These are phyloP conservation scores for Stagonosporopsis chrysanthemi DNA, from an alignment of 2,329 filamentous ascomycete species.

Conservation along the genomic window DNA sequence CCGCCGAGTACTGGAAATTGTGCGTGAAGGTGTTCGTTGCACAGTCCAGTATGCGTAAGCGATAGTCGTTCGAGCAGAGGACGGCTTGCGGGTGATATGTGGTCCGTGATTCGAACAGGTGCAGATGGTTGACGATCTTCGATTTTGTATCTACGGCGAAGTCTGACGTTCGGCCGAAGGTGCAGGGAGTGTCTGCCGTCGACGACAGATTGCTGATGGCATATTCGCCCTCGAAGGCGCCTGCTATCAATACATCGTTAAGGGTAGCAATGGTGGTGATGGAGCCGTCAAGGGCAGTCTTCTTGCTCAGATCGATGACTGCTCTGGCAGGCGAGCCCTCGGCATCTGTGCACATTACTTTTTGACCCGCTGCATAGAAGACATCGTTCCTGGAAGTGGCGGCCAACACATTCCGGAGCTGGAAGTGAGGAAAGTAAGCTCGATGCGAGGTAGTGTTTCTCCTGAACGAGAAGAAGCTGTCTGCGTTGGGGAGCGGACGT, in stretches of 20 bases:
- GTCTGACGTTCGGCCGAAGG: conserved; percentile 58
- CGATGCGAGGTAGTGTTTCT: conserved; percentile 59
- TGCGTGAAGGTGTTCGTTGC: conserved; percentile 65
- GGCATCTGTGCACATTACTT: conserved; percentile 60
- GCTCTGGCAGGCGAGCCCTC: conserved; percentile 52
- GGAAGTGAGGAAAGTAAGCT: conserved; percentile 64
- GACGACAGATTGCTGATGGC: conserved; percentile 56
- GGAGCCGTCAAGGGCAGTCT: conserved; percentile 49
- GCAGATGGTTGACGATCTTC: conserved; percentile 66
- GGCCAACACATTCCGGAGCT: conserved; percentile 65
- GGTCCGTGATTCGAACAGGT: conserved; percentile 58
- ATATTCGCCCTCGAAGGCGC: conserved; percentile 66
- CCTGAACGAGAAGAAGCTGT: conserved; percentile 58
- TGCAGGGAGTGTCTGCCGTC: conserved; percentile 42
- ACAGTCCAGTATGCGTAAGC: conserved; percentile 63
- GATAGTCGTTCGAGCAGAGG: conserved; percentile 65
- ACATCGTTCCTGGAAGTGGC: conserved; percentile 63
- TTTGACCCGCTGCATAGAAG: conserved; percentile 59
- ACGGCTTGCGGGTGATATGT: conserved; percentile 59
- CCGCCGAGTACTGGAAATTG: conserved; percentile 63
- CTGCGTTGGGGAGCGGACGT: conserved; percentile 48
- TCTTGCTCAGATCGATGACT: conserved; percentile 59
- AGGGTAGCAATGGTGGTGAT: conserved; percentile 63
- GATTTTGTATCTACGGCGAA: conserved; percentile 57
- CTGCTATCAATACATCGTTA: conserved; percentile 60